Conservation (phyloP, 2,329 filamentous ascomycete species). For the Zalaria obscura region DNA sequence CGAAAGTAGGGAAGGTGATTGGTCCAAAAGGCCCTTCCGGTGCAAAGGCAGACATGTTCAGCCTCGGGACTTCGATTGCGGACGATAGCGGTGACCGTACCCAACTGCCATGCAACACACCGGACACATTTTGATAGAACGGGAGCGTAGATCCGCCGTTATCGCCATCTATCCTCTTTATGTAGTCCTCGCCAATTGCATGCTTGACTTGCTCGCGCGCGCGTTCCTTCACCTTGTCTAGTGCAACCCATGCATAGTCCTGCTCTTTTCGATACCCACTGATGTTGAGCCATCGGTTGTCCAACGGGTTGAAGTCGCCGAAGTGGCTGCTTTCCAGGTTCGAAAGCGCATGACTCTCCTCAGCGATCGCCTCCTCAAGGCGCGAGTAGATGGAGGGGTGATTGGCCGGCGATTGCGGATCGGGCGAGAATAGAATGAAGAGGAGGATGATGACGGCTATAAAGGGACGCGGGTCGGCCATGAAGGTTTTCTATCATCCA, state of each 20-base stretch:
- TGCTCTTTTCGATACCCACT: constrained; percentile 65
- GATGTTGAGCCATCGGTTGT: constrained; percentile 39
- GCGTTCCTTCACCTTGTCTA: constrained; percentile 50
- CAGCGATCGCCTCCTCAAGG: constrained; percentile 33
- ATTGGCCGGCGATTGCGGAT: constrained; percentile 22
- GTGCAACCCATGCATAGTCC: constrained; percentile 63
- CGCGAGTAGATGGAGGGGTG: constrained; percentile 26
- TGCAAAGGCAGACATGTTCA: constrained; percentile 41
- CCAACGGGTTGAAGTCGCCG: constrained; percentile 34
- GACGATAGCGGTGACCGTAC: constrained; percentile 40
- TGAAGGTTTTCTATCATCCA: constrained; percentile 1
- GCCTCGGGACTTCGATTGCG: constrained; percentile 28
- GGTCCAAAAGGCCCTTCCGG: constrained; percentile 53
- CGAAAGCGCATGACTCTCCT: constrained; percentile 36
- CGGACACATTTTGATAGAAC: constrained; percentile 68
- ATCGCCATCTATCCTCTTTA: constrained; percentile 18
- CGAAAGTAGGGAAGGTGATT: constrained; percentile 40
- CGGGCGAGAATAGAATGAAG: constrained; percentile 38
- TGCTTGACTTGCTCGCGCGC: constrained; percentile 42
- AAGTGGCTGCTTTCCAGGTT: constrained; percentile 36
- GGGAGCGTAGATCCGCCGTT: constrained; percentile 32
- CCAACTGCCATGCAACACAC: constrained; percentile 66
- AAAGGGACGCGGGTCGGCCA: constrained; percentile 28
- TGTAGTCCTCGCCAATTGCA: constrained; percentile 21
- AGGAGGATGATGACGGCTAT: constrained; percentile 37